These are phyloP conservation scores for Sporopachydermia lactativora DNA, from an alignment of 805 yeast species.

Conservation along the genomic window DNA sequence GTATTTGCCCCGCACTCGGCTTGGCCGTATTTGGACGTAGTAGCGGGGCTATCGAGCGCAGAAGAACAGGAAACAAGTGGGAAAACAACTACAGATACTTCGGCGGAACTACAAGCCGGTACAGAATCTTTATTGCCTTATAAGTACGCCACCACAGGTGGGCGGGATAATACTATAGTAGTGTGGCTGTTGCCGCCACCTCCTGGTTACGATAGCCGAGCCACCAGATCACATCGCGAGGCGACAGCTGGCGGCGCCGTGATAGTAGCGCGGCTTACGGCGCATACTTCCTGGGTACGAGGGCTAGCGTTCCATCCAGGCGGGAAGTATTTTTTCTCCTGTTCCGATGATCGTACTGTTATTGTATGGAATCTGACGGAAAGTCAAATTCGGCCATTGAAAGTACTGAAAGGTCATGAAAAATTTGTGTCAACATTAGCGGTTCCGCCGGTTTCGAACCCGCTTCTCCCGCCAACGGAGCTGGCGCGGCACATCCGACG, in stretches of 20 bases:
- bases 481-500: constrained; percentile 35
- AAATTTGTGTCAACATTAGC: constrained; percentile 35
- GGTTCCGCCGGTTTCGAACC: constrained; percentile 61
- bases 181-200: constrained; percentile 74
- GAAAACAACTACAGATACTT: constrained; percentile 3
- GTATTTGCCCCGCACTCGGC: constrained; percentile 46
- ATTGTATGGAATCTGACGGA: constrained; percentile 61
- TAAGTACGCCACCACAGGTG: constrained; percentile 63
- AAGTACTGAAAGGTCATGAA: constrained; percentile 15
- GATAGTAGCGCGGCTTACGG: constrained; percentile 41
- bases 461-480: constrained; percentile 24
- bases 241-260: constrained; percentile 48
- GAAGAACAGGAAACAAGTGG: constrained; percentile 9
- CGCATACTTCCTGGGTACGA: constrained; percentile 83
- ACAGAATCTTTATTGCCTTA: constrained; percentile 30
- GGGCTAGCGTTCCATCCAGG: constrained; percentile 59
- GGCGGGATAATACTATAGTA: constrained; percentile 61
- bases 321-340: constrained; percentile 54
- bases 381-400: constrained; percentile 16
- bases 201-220: constrained; percentile 15
- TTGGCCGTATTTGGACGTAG: constrained; percentile 33
- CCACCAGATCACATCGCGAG: constrained; percentile 32
- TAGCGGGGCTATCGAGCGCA: constrained; percentile 22
- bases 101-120: constrained; percentile 5
- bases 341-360: constrained; percentile 68